Percentiles rank a stretch among this genome's conserved stretches.
Evolutionary conservation across 139 green algal species (phyloP).

Genomic region (Chlorella sorokiniana): DNA sequence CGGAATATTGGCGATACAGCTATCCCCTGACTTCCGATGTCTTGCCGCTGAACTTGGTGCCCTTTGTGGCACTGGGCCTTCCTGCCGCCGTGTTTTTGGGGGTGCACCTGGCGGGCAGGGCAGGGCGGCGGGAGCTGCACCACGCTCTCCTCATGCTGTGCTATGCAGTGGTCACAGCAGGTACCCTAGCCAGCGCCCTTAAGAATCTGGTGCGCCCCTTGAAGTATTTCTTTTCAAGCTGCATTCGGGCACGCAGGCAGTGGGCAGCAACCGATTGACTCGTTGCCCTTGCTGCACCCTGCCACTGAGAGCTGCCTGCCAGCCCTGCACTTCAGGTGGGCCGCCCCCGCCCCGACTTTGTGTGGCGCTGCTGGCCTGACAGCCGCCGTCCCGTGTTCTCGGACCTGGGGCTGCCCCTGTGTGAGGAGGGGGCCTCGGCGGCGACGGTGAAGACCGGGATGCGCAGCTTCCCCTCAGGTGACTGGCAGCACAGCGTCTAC

Average conservation of each 20-base stretch:
- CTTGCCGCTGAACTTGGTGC: not conserved
- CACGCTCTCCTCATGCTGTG: slow-evolving; percentile 6
- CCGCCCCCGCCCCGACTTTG: slow-evolving; percentile 16
- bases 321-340: not conserved
- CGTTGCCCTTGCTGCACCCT: not conserved
- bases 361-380: not conserved
- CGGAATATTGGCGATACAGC: slow-evolving; percentile 7
- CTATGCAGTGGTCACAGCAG: not conserved
- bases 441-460: not conserved
- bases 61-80: not conserved
- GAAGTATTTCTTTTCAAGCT: too few relatives aligned
- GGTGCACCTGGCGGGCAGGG: not conserved
- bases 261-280: not conserved
- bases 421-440: not conserved
- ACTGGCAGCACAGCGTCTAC: not conserved
- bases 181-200: not conserved
- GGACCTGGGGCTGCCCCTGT: not conserved
- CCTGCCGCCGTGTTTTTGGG: not conserved
- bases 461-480: slow-evolving; percentile 16
- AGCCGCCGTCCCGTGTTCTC: not conserved
- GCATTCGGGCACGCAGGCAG: not conserved
- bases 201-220: not conserved
- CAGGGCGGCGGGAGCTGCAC: not conserved
- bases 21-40: not conserved
- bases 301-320: not conserved